Percentiles rank a stretch among this genome's conserved stretches.
phyloP scores from a whole-genome alignment of 2,329 filamentous ascomycete genomes.

The Colletotrichum sp. region DNA sequence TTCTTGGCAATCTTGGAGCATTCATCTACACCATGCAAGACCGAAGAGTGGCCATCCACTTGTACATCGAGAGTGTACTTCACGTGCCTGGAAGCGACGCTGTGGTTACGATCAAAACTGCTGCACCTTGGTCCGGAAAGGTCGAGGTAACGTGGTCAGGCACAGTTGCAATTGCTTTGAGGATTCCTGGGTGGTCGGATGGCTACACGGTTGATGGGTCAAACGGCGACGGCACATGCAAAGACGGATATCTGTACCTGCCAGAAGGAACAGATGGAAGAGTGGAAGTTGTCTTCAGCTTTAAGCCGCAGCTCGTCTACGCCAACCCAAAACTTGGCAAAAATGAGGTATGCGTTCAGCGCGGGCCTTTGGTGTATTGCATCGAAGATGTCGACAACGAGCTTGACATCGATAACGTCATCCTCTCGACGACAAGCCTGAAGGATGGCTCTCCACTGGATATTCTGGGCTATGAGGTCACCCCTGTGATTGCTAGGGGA shows the following conservation, averaged over 20 bases:
- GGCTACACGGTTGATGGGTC: not conserved
- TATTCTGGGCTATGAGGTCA: not conserved
- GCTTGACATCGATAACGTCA: not conserved
- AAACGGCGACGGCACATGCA: not conserved
- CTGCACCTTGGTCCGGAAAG: not conserved
- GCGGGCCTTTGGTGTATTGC: slow-evolving; percentile 1
- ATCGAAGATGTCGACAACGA: slow-evolving; percentile 1
- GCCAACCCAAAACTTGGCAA: not conserved
- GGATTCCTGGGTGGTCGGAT: not conserved
- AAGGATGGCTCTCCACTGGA: not conserved
- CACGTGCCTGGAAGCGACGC: not conserved
- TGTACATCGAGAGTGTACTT: not conserved
- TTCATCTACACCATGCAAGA: not conserved
- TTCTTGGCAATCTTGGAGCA: not conserved
- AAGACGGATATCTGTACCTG: not conserved
- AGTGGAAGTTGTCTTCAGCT: not conserved
- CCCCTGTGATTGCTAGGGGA: not conserved
- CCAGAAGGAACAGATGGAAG: not conserved
- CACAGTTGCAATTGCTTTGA: not conserved
- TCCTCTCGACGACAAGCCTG: not conserved
- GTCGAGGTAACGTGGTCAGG: not conserved
- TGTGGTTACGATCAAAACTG: not conserved
- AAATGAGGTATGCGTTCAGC: not conserved
- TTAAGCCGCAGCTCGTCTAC: not conserved
- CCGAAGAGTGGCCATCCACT: not conserved